Evolutionary conservation across 192 early-diverging fungal genomes (phyloP), one percentile per base, ranked within the genome.

Genomic region (Bifiguratus adelaidae): DNA sequence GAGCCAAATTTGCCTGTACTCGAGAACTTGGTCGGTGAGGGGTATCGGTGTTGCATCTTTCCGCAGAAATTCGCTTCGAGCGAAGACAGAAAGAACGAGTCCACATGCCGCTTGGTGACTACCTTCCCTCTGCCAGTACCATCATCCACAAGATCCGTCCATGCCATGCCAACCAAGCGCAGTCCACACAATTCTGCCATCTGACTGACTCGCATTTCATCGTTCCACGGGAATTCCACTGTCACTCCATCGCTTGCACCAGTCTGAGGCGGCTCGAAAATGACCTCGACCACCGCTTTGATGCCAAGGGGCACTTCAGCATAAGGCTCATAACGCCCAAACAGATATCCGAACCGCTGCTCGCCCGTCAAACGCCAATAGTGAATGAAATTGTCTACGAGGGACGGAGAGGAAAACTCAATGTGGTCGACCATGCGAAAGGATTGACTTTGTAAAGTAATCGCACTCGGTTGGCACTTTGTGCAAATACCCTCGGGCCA

Each of bases 351-450:
- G 51, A 93, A 85, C 12, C 95, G 80, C 66, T 99, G 95, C 44
- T 63, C 68, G 8, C 91, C 89, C 27, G 91, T 83, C 7, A 60
- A 35, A 18, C 91, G 73, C 95, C 94, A 99, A 52, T 76, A 94
- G 24, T 77, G 55, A 48, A 97, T 70, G 56, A 97, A 85, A 19
- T 70, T 60, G 35, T 97, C 85, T n/a, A 99, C 78, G 8, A 96
- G 58, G 21, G 60, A 58, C 1, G 80, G 60, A 2, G 67, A 74
- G 13, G 92, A 86, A 66, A 99, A 97, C 69, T 95, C 91, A 13
- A 99, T 82, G 59, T 99, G 92, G 48, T 99, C 95, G 1, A 97
- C 90, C 78, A 92, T 78, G 36, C 95, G 85, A 70, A 88, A 99
- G 30, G 73, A 65, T 85, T 93, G 91, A 11, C 73, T 70, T 54